phyloP scores from a whole-genome alignment of 2,329 filamentous ascomycete genomes.

The Juglanconis sp. region DNA sequence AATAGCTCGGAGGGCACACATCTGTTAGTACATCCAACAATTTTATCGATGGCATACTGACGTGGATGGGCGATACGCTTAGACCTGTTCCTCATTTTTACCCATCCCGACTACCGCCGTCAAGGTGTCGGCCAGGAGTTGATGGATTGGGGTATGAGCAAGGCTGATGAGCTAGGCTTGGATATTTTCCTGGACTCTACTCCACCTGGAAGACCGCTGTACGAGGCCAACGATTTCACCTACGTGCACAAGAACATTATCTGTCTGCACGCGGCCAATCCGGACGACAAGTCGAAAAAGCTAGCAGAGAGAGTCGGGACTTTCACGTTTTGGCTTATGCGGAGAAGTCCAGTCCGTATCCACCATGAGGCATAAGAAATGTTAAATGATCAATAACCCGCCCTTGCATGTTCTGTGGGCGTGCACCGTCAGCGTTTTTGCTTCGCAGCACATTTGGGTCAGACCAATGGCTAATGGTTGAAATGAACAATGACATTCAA shows the following conservation, averaged over 20 bases:
- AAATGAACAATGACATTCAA: too few species aligned
- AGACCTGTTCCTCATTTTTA: constrained; percentile 26
- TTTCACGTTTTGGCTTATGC: constrained; percentile 24
- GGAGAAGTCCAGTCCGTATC: not conserved
- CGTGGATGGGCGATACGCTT: too few species aligned
- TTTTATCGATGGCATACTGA: too few species aligned
- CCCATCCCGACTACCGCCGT: constrained; percentile 23
- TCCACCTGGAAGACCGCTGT: constrained; percentile 19
- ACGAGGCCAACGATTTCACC: constrained; percentile 22
- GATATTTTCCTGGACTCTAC: constrained; percentile 26
- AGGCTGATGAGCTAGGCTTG: constrained; percentile 21
- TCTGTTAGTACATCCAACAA: not conserved
- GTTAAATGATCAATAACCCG: too few species aligned
- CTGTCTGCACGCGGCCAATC: constrained; percentile 19
- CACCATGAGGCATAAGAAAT: too few species aligned
- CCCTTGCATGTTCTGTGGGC: too few species aligned
- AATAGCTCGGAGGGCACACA: constrained; percentile 2
- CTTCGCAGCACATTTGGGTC: too few species aligned
- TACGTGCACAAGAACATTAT: constrained; percentile 23
- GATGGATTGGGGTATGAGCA: constrained; percentile 24
- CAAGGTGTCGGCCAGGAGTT: constrained; percentile 22
- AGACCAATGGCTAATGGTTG: too few species aligned
- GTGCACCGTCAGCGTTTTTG: too few species aligned
- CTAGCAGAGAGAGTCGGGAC: constrained; percentile 38
- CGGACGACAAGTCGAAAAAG: constrained; percentile 24